These are phyloP conservation scores for Inga leiocalycina DNA, from an alignment of 306 rosid genomes.

Conservation along the genomic window DNA sequence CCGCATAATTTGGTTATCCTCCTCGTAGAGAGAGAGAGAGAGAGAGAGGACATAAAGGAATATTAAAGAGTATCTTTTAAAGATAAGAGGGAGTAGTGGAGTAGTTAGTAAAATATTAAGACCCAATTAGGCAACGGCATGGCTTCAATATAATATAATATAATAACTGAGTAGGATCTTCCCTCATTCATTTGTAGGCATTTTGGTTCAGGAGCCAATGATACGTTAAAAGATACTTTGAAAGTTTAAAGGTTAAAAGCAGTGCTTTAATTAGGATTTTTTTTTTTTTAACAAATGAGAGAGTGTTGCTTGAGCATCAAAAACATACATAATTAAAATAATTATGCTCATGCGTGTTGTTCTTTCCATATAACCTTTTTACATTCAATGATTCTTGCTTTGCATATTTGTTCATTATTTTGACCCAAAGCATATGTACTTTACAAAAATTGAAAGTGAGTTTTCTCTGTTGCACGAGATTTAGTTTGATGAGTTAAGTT, in stretches of 20 bases:
- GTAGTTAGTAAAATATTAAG: not conserved
- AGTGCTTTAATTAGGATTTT: not conserved
- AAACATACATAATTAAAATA: not conserved
- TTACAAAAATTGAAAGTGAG: not conserved
- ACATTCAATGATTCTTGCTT: slow-evolving; percentile 28
- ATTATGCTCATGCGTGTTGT: slow-evolving; percentile 9
- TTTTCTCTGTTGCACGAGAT: not conserved
- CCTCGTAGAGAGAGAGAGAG: too few relatives aligned
- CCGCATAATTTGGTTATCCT: too few relatives aligned
- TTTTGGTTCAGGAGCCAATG: not conserved
- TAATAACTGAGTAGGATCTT: not conserved
- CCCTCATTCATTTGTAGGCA: not conserved
- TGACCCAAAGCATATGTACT: slow-evolving; percentile 30
- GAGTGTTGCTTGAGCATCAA: slow-evolving; percentile 34
- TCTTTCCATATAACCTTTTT: not conserved
- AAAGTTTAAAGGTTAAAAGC: not conserved
- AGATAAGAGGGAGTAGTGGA: too few relatives aligned
- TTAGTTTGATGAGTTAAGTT: too few relatives aligned
- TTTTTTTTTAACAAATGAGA: slow-evolving; percentile 1
- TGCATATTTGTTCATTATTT: not conserved
- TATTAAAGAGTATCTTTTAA: too few relatives aligned
- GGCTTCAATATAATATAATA: not conserved
- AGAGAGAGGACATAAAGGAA: too few relatives aligned
- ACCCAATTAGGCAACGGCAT: too few relatives aligned
- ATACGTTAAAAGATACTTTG: not conserved